Evolutionary conservation across 2,329 filamentous ascomycete genomes (phyloP), one percentile per base, ranked within the genome.

Genomic region (Tolypocladium album): DNA sequence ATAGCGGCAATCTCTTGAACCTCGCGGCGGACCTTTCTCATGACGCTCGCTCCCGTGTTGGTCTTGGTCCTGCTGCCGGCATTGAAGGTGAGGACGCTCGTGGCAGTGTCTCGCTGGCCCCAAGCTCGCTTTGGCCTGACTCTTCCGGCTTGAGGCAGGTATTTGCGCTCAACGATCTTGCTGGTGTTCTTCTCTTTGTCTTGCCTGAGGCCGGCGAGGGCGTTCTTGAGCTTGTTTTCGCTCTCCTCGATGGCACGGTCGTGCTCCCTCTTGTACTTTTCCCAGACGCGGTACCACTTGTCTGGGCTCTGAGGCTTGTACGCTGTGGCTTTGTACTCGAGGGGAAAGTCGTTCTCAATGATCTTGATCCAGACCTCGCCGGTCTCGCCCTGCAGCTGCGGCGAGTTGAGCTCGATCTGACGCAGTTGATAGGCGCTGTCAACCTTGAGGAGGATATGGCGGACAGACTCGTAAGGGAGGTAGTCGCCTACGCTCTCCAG

Each of bases 231-330:
- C 58, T 77, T 78, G 61, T 79, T 80, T 61, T 84, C 80, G 64
- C 87, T 86, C 62, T 82, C 82, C 57, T 82, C 77, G 9, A 88
- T 78, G 58, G 83, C 78, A 58, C 79, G 75, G 40, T 83, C 76
- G 43, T 85, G 81, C 63, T 87, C 78, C 50, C 77, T 78, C 64
- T 83, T 80, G 68, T 92, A 87, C 63, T 85, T 84, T 64, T 81
- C 77, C 75, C 95, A 97, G 17, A 95, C 80, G 59, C 88, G 85
- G 70, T 87, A 85, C 92, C 92, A 97, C 61, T 85, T 85, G 42
- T 78, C 78, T 0, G 87, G 84, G 63, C 90, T 81, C 59, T 80
- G 79, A 0, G 89, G 89, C 31, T 84, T 77, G 65, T 86, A 83
- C 34, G 84, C 82, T 69, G 88, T 85, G 55, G 77, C 75, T 50